These are phyloP conservation scores for Cornus florida DNA, from an alignment of 148 eudicot species.

Conservation along the genomic window DNA sequence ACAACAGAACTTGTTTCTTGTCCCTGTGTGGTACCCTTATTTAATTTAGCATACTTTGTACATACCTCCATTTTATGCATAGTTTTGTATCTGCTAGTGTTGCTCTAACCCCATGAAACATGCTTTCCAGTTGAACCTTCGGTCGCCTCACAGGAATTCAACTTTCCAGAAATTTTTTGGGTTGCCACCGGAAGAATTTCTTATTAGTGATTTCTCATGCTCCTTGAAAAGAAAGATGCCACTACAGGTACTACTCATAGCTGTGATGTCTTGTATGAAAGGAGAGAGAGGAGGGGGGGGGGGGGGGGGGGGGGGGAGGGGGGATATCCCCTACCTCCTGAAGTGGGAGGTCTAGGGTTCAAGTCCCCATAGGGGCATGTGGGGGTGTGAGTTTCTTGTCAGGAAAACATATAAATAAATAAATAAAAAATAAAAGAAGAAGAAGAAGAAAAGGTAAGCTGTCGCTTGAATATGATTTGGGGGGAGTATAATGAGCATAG, in stretches of 20 bases:
- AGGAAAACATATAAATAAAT: too few relatives aligned
- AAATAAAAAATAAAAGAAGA: too few relatives aligned
- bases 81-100: neutral
- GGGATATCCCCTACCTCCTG: too few relatives aligned
- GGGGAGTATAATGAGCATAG: too few relatives aligned
- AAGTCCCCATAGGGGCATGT: too few relatives aligned
- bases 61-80: neutral
- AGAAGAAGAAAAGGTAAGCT: too few relatives aligned
- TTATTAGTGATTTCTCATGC: constrained; percentile 83
- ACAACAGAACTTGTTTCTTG: neutral
- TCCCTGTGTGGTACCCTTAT: neutral
- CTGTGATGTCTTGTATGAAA: neutral
- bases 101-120: constrained; percentile 17
- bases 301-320: too few relatives aligned
- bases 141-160: constrained; percentile 82
- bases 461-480: too few relatives aligned
- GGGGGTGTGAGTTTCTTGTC: too few relatives aligned
- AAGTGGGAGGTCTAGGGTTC: too few relatives aligned
- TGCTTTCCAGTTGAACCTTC: constrained; percentile 64
- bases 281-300: too few relatives aligned
- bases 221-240: constrained; percentile 78
- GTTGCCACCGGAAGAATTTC: constrained; percentile 87
- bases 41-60: neutral
- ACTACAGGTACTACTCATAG: constrained; percentile 51
- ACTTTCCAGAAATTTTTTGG: constrained; percentile 80